These are phyloP conservation scores for Pleurotus platypus DNA, from an alignment of 768 basidiomycete species.

Conservation along the genomic window DNA sequence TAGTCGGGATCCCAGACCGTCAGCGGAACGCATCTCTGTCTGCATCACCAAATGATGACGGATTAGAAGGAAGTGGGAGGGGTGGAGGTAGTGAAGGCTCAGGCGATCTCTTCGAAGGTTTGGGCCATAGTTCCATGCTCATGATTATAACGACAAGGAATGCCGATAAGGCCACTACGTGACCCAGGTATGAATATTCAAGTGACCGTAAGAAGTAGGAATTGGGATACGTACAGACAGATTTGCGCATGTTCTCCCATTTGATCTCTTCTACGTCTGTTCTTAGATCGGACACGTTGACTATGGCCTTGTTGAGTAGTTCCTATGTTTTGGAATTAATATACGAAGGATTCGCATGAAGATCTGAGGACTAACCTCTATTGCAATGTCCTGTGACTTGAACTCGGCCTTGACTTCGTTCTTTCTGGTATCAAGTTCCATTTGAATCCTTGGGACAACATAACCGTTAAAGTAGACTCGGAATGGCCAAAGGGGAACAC, in stretches of 20 bases:
- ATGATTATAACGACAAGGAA: slow-evolving; percentile 71
- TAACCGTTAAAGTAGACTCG: too few relatives aligned
- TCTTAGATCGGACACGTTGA: slow-evolving; percentile 72
- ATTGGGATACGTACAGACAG: slow-evolving; percentile 55
- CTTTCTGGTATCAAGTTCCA: slow-evolving; percentile 94
- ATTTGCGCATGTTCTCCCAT: slow-evolving; percentile 86
- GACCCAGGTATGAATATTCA: slow-evolving; percentile 4
- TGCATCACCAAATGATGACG: too few relatives aligned
- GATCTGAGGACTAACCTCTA: slow-evolving; percentile 53
- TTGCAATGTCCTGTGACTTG: slow-evolving; percentile 79
- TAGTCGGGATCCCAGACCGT: too few relatives aligned
- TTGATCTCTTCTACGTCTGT: slow-evolving; percentile 82
- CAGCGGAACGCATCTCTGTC: too few relatives aligned
- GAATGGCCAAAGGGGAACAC: slow-evolving; percentile 24
- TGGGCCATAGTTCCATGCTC: slow-evolving; percentile 63
- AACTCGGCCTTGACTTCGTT: slow-evolving; percentile 83
- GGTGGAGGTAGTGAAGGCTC: slow-evolving; percentile 10
- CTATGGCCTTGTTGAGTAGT: slow-evolving; percentile 69
- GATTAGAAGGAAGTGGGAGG: too few relatives aligned
- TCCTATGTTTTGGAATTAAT: slow-evolving; percentile 39
- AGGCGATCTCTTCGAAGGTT: slow-evolving; percentile 23
- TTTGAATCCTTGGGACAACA: slow-evolving; percentile 66
- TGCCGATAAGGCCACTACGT: slow-evolving; percentile 54
- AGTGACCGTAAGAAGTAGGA: background rate
- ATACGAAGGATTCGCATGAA: too few relatives aligned